Evolutionary conservation across 352 stramenopile genomes (phyloP), one percentile per base, ranked within the genome.

Genomic region (Phytophthora meadii): DNA sequence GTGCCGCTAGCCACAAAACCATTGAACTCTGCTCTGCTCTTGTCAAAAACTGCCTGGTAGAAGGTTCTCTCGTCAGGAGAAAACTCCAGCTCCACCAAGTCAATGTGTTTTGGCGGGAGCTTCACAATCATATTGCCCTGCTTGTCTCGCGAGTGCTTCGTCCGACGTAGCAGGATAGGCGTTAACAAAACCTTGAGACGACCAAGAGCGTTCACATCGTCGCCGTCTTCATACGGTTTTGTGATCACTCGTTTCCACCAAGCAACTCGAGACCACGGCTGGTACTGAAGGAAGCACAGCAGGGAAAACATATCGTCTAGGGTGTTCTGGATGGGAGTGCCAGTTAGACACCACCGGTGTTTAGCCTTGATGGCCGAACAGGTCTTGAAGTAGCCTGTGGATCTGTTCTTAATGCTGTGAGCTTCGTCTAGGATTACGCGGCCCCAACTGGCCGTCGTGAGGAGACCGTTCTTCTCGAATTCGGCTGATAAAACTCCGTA

Each of bases 391-490:
- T 93, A 92, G 32, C 54, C 73, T n/a, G 84, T 94, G 34, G 69
- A 42, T 25, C 86, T 82, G 54, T 93, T 98, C 76, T 97, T 97
- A 71, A 98, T 98, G 36, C 80, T 93, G 68, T 98, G 92, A 4
- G 88, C 89, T 70, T 98, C 92, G 64, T 98, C 92, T 11, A 98
- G 76, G 56, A 98, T 93, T n/a, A 98, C 68, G 12, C 92, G 88
- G 30, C 81, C 73, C 92, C 92, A 98, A 14, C 84, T 41, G 1
- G 71, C 77, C 7, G 55, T 59, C 14, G 77, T 19, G 1, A 91
- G 61, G 11, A 66, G 40, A 34, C 74, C 81, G n/a, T 61, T 68
- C 40, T 87, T 88, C 37, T 82, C 82, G 46, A 83, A 79, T 51
- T 96, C 85, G 6, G 80, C 80, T 52, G 81, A 86, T 19, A 96